A percentile compares a stretch with the other conserved stretches of the same genome.
Evolutionary conservation across 305 asterid genomes (phyloP).

Genomic region (Nicotiana rustica): DNA sequence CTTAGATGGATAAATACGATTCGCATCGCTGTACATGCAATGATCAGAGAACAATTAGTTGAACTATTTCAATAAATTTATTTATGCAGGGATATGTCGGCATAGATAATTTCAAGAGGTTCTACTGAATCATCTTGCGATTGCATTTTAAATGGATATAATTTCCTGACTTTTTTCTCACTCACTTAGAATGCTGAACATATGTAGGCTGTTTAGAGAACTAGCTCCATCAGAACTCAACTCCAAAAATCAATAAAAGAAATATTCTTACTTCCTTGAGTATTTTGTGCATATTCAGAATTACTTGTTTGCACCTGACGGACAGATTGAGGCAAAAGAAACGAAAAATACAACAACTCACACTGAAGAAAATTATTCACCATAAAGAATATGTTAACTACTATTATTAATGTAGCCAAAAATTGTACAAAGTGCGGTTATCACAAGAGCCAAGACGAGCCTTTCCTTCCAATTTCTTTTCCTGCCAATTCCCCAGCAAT

Average conservation of each 20-base stretch:
- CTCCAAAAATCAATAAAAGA: not conserved
- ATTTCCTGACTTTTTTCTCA: too few species aligned
- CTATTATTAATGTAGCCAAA: constrained; percentile 1
- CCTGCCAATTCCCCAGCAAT: not conserved
- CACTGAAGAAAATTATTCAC: not conserved
- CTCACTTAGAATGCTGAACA: too few species aligned
- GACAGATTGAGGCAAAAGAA: not conserved
- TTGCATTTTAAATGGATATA: too few species aligned
- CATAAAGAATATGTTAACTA: not conserved
- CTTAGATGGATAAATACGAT: not conserved
- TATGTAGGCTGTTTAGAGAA: not conserved
- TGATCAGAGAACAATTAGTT: not conserved
- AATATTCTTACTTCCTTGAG: not conserved
- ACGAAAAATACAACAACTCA: not conserved
- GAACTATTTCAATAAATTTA: not conserved
- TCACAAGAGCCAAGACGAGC: too few species aligned
- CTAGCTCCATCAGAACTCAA: constrained; percentile 1
- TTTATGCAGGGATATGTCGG: constrained; percentile 1
- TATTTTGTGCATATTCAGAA: not conserved
- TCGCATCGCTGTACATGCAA: not conserved
- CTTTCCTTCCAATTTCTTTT: too few species aligned
- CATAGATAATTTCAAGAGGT: too few species aligned
- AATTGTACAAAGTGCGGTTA: not conserved
- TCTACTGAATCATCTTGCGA: too few species aligned
- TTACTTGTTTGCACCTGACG: not conserved